Evolutionary conservation across 225 moss, liverwort and hornwort species (phyloP), one percentile per base, ranked within the genome.

Genomic region (Neckera pumila): DNA sequence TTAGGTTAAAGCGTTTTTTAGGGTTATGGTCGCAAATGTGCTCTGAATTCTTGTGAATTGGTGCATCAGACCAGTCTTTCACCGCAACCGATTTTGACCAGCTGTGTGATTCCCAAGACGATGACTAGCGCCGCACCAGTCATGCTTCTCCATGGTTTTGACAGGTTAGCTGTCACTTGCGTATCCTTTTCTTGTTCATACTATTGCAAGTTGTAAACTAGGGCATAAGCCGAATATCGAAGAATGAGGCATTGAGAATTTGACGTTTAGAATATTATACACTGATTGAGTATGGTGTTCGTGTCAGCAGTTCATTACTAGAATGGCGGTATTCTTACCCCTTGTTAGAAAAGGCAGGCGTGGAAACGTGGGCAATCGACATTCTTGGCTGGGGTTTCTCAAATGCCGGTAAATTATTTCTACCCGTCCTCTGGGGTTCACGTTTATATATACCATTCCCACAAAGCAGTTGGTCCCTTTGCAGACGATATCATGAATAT

Each of bases 341-440:
- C 67, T 84, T 95, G 80, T 91, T 99, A 86, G 98, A 96, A 91
- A 95, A 94, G 85, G 95, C 93, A 83, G 96, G 96, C 78, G 91
- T 93, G 45, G 94, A 96, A 90, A 85, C 91, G 51, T 96, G 97
- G 96, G 98, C 96, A 86, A 7, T 97, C 60, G 98, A 97, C 91
- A 89, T 99, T 88, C 97, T 99, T 90, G 98, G 98, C 65, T 96
- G 97, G 97, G 98, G 98, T 61, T 99, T 99, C 88, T 95, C 97
- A 56, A 93, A 89, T 42, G 90, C 96, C 67, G 98, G 98, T 95
- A 86, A 88, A 84, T 23, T 17, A 36, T 63, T 73, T 76, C 22
- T 84, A 70, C 82, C 83, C 60, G 64, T 84, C n/a, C 51, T 79
- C 25, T 40, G 31, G 53, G 30, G 31, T 78, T 66, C 17, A 65